A percentile compares a stretch with the other conserved stretches of the same genome.
Conservation (phyloP, 2,329 filamentous ascomycete species). For the Bertia moriformis region DNA sequence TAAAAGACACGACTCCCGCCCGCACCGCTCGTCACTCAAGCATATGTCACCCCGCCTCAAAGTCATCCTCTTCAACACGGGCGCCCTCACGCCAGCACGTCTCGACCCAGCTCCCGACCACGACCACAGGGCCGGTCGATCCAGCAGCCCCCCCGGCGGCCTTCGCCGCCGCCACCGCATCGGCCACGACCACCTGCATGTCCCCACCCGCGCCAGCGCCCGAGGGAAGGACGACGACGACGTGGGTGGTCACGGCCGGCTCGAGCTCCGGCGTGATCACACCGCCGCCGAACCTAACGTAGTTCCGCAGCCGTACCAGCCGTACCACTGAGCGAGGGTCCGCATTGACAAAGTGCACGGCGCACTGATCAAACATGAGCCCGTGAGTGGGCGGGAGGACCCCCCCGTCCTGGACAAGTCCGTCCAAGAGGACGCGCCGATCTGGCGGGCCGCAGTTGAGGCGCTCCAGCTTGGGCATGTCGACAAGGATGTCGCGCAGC, state of each 20-base stretch:
- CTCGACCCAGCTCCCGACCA: background rate
- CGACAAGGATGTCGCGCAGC: conserved; percentile 32
- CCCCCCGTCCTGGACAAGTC: conserved; percentile 40
- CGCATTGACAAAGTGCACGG: conserved; percentile 21
- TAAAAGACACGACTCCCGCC: no score
- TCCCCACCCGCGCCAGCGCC: conserved; percentile 22
- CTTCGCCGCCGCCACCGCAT: conserved; percentile 54
- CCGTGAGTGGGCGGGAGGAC: conserved; percentile 31
- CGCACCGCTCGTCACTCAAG: no score
- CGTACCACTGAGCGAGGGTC: conserved; percentile 16
- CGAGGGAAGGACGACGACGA: conserved; percentile 43
- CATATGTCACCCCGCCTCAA: background rate
- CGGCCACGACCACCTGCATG: conserved; percentile 55
- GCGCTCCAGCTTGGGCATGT: conserved; percentile 33
- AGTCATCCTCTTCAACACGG: background rate
- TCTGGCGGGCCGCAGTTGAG: conserved; percentile 23
- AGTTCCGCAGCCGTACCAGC: conserved; percentile 32
- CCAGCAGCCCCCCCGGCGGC: no score
- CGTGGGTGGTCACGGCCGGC: conserved; percentile 51
- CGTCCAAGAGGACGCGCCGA: conserved; percentile 28
- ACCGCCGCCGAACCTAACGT: conserved; percentile 58
- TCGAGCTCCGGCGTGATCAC: conserved; percentile 31
- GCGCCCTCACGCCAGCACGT: background rate
- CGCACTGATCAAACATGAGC: conserved; percentile 34
- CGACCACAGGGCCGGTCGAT: no score